Percentiles rank a stretch among this genome's conserved stretches.
These are phyloP conservation scores for Zymoseptoria pseudotritici DNA, from an alignment of 2,329 filamentous ascomycete species.

Conservation along the genomic window DNA sequence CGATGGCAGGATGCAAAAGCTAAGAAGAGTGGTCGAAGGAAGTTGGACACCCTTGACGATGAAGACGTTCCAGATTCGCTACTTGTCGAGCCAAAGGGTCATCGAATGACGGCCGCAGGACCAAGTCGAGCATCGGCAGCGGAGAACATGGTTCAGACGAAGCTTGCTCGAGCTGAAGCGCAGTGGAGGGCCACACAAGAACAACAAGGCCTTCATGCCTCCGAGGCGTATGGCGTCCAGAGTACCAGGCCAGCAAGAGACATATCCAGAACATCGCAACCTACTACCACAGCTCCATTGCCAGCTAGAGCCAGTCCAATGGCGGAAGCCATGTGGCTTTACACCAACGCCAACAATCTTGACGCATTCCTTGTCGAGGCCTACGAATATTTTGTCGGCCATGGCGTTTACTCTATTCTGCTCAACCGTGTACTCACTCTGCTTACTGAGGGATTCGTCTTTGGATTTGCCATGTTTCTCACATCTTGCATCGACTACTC, in stretches of 20 bases:
- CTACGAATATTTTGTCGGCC: constrained; percentile 77
- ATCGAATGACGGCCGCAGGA: constrained; percentile 24
- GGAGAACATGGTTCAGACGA: constrained; percentile 4
- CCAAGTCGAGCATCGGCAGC: constrained; percentile 7
- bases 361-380: constrained; percentile 81
- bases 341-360: constrained; percentile 68
- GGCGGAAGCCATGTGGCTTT: too few relatives aligned
- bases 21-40: constrained; percentile 14
- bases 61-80: constrained; percentile 59
- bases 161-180: constrained; percentile 27
- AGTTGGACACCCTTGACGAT: constrained; percentile 40
- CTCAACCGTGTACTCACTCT: constrained; percentile 65
- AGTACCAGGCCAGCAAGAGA: constrained; percentile 25
- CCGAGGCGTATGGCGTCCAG: constrained; percentile 2
- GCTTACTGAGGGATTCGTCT: constrained; percentile 74
- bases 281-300: constrained; percentile 25
- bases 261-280: too few relatives aligned
- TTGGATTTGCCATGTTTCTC: constrained; percentile 74
- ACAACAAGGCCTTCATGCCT: constrained; percentile 38
- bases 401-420: constrained; percentile 79
- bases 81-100: constrained; percentile 47
- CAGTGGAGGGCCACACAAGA: constrained; percentile 46
- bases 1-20: constrained; percentile 32
- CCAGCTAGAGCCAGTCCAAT: constrained; percentile 25
- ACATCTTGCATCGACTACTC: constrained; percentile 79